These are phyloP conservation scores for Allomyces javanicus DNA, from an alignment of 192 early-diverging fungal genomes.

Conservation along the genomic window DNA sequence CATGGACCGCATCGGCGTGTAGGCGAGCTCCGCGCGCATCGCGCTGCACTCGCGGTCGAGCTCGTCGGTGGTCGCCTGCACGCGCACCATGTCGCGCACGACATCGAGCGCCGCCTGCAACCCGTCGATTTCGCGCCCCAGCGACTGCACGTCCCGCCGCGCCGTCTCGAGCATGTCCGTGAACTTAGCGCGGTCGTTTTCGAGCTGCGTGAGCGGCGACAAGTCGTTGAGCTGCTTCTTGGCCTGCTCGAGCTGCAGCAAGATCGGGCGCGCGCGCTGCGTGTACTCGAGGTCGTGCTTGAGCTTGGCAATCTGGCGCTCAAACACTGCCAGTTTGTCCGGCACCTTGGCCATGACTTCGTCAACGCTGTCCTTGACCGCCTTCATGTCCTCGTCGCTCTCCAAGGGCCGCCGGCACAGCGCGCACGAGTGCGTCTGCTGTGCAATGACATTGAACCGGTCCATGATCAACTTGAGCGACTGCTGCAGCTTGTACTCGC, in stretches of 20 bases:
- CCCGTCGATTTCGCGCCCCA: constrained; percentile 13
- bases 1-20: constrained; percentile 33
- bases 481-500: not conserved
- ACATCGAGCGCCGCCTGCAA: constrained; percentile 11
- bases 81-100: constrained; percentile 18
- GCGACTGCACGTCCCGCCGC: too few species aligned
- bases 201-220: too few species aligned
- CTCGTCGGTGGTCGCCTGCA: constrained; percentile 13
- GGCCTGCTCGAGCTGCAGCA: too few species aligned
- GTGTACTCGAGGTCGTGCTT: too few species aligned
- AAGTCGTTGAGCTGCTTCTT: too few species aligned
- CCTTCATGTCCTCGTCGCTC: constrained; percentile 13
- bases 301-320: constrained; percentile 1
- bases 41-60: constrained; percentile 16
- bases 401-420: not conserved
- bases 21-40: constrained; percentile 23
- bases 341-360: constrained; percentile 17
- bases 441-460: not conserved
- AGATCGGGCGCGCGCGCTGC: too few species aligned
- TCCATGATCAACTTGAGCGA: not conserved
- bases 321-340: constrained; percentile 8
- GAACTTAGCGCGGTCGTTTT: too few species aligned
- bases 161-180: too few species aligned
- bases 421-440: not conserved
- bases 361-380: constrained; percentile 9